Evolutionary conservation across 441 rosid genomes (phyloP).

Genomic region (Jatropha multifida): DNA sequence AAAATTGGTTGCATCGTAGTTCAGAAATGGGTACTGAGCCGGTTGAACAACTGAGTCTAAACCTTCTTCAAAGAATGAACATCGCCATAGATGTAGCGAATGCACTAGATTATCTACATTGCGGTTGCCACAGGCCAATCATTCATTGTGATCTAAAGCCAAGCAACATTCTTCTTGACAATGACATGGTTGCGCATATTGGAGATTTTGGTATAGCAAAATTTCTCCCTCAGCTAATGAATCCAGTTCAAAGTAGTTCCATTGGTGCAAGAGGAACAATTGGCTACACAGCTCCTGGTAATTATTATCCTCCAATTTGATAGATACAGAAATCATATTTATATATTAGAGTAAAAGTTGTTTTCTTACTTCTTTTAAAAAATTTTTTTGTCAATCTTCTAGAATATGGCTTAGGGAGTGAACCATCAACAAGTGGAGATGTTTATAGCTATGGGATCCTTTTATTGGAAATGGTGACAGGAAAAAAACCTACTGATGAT

Average conservation of each 20-base stretch:
- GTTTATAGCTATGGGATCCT: slow-evolving; percentile 3
- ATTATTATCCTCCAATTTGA: not conserved
- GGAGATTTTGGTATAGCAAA: slow-evolving; percentile 16
- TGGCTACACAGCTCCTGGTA: slow-evolving; percentile 12
- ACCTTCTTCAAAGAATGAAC: slow-evolving; percentile 13
- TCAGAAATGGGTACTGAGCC: not conserved
- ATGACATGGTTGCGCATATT: slow-evolving; percentile 10
- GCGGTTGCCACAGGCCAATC: not conserved
- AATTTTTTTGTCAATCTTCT: not conserved
- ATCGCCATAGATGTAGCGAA: slow-evolving; percentile 9
- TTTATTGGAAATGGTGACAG: not conserved
- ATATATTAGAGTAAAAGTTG: not conserved
- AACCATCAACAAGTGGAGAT: slow-evolving; percentile 7
- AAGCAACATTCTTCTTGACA: too few relatives aligned
- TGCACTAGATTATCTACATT: slow-evolving; percentile 8
- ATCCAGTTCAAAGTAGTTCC: not conserved
- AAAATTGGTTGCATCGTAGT: slow-evolving; percentile 15
- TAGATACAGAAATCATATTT: not conserved
- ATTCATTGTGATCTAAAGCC: slow-evolving; percentile 7
- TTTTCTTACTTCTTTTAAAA: not conserved
- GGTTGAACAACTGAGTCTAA: slow-evolving; percentile 15
- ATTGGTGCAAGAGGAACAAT: slow-evolving; percentile 13
- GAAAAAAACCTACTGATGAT: not conserved
- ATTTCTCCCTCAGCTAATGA: not conserved
- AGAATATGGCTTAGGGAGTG: slow-evolving; percentile 17